A percentile compares a stretch with the other conserved stretches of the same genome.
Evolutionary conservation across 1,284 basidiomycete genomes (phyloP).

Genomic region (Austroboletus niveus): DNA sequence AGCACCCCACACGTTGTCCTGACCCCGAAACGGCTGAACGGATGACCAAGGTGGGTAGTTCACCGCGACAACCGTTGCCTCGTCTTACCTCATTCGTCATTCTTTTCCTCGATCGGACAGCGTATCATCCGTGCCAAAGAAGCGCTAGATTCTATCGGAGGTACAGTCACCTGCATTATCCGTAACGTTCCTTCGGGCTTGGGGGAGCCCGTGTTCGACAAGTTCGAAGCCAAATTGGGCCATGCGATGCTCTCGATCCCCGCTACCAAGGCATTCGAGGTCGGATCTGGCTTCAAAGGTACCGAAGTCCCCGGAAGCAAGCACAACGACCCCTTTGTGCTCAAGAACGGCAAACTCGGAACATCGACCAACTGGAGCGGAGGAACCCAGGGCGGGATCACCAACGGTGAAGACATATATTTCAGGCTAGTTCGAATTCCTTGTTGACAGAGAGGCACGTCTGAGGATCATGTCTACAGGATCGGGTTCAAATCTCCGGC

Average conservation of each 20-base stretch:
- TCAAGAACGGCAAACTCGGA: slow-evolving; percentile 72
- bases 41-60: slow-evolving; percentile 76
- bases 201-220: slow-evolving; percentile 98
- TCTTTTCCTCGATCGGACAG: slow-evolving; percentile 38
- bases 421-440: slow-evolving; percentile 65
- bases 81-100: slow-evolving; percentile 5
- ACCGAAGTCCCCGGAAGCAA: slow-evolving; percentile 91
- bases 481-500: slow-evolving; percentile 98
- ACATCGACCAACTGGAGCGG: slow-evolving; percentile 96
- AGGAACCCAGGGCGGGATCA: slow-evolving; percentile 97
- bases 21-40: slow-evolving; percentile 83
- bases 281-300: slow-evolving; percentile 95
- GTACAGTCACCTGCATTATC: slow-evolving; percentile 96
- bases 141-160: slow-evolving; percentile 91
- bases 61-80: slow-evolving; percentile 2
- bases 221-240: slow-evolving; percentile 93
- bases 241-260: slow-evolving; percentile 99
- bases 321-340: slow-evolving; percentile 92
- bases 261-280: slow-evolving; percentile 97
- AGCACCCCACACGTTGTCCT: slow-evolving; percentile 87
- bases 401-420: slow-evolving; percentile 97
- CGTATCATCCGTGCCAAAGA: slow-evolving; percentile 94
- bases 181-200: slow-evolving; percentile 88
- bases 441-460: not conserved
- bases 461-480: slow-evolving; percentile 38